Base-by-base conservation (phyloP, 2,329 filamentous ascomycete species). In the Fusarium humuli region DNA sequence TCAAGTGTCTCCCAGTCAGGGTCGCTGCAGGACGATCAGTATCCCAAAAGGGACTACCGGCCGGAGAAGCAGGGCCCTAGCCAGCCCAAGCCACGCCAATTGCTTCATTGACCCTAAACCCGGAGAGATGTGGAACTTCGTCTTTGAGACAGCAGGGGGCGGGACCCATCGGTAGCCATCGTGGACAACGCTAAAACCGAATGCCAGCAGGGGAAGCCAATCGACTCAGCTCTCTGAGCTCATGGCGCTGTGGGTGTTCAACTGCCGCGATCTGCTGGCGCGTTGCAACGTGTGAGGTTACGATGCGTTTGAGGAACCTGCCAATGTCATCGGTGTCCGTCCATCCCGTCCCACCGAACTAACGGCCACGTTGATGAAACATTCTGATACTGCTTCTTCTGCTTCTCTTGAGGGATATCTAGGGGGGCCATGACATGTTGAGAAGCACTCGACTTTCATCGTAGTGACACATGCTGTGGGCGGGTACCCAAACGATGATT, bases 151-250 rank as follows among this genome's bases (percentile, higher is more conserved):
- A 67, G 58, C 73, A 72, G 63, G 73, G 73, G 71, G 69, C 71
- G 73, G 73, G 73, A 73, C 73, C 70, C 68, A 67, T 75, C 73
- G 72, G 73, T 71, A 75, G 72, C 71, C 53, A 73, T 63, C 55
- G 61, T 69, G 70, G 63, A 67, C 46, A 61, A 61, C 70, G 71
- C 62, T 75, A 71, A 73, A 70, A 72, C 69, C 57, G 46, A 58
- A 70, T 54, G 52, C 70, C 65, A 63, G 61, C 55, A 64, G 58
- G 64, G 49, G 57, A 67, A 65, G 61, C 65, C 70, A 61, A 60
- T 70, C 48, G 70, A 61, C 59, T 69, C 64, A 67, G 68, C 66
- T 69, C 61, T 65, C 64, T 70, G 59, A 57, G 57, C 64, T 73
- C 58, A 67, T 65, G 57, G 54, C 56, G 70, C 70, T 57, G 72